Conservation (phyloP, 164 flowering plant species). For the Aristolochia californica region DNA sequence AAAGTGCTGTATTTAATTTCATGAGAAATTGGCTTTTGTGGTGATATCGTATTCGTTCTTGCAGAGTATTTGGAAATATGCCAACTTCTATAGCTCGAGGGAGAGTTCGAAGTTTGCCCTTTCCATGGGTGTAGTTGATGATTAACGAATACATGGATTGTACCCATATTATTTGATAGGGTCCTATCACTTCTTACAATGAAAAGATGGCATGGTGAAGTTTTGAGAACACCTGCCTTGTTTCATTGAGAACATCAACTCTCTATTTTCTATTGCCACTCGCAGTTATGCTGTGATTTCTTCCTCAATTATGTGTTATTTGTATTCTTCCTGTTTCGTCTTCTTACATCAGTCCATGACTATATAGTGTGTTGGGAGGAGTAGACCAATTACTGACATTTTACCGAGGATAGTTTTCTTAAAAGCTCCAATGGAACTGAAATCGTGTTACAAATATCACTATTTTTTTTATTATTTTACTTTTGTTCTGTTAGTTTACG, state of each 20-base stretch:
- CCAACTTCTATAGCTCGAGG: slow-evolving; percentile 1
- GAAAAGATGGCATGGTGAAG: slow-evolving; percentile 6
- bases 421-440: not conserved
- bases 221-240: not conserved
- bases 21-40: not conserved
- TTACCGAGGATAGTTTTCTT: not conserved
- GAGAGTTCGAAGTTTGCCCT: not conserved
- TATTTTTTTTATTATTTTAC: not conserved
- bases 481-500: too few species aligned
- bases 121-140: not conserved
- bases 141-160: not conserved
- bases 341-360: not conserved
- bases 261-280: not conserved
- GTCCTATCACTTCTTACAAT: not conserved
- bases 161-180: not conserved
- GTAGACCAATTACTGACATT: not conserved
- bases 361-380: not conserved
- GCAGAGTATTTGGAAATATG: slow-evolving; percentile 3
- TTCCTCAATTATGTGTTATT: too few species aligned
- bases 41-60: slow-evolving; percentile 2
- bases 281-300: not conserved
- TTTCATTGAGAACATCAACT: not conserved
- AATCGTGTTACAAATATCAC: not conserved
- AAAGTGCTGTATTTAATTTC: not conserved
- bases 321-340: not conserved